Percentiles rank a stretch among this genome's conserved stretches.
phyloP scores from a whole-genome alignment of 371 early-diverging fungal genomes.

The Saksenaea vasiformis region DNA sequence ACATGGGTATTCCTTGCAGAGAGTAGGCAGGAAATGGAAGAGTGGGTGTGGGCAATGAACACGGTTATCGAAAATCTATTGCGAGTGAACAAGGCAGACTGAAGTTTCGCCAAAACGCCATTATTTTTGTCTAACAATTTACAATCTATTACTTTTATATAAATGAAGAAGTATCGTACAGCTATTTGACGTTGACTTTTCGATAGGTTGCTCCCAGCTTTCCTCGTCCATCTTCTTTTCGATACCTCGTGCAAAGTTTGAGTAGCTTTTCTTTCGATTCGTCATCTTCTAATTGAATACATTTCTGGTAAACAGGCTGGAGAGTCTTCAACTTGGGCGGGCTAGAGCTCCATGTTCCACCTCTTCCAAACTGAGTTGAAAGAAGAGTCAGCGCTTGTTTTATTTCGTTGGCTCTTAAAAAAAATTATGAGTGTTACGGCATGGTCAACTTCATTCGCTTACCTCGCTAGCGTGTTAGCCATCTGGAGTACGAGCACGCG shows the following conservation, averaged over 20 bases:
- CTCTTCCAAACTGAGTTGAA: slow-evolving; percentile 25
- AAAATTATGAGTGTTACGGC: neutral
- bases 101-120: neutral
- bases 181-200: slow-evolving; percentile 1
- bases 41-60: slow-evolving; percentile 51
- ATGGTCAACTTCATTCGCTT: neutral
- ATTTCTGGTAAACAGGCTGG: slow-evolving; percentile 52
- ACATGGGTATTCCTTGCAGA: slow-evolving; percentile 35
- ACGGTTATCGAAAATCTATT: slow-evolving; percentile 39
- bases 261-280: slow-evolving; percentile 40
- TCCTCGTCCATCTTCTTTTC: slow-evolving; percentile 4
- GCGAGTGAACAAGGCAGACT: slow-evolving; percentile 7
- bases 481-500: slow-evolving; percentile 33
- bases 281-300: slow-evolving; percentile 56
- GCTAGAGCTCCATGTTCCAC: slow-evolving; percentile 11
- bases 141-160: neutral
- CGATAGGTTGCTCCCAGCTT: neutral
- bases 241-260: slow-evolving; percentile 34
- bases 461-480: slow-evolving; percentile 50
- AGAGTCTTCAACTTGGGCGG: slow-evolving; percentile 46
- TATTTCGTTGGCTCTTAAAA: slow-evolving; percentile 30
- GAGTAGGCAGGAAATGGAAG: slow-evolving; percentile 46
- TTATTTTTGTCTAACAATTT: neutral
- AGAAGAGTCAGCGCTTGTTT: slow-evolving; percentile 34
- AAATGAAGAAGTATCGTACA: neutral